These are phyloP conservation scores for Porcisia hertigi DNA, from an alignment of 208 protist species.

Conservation along the genomic window DNA sequence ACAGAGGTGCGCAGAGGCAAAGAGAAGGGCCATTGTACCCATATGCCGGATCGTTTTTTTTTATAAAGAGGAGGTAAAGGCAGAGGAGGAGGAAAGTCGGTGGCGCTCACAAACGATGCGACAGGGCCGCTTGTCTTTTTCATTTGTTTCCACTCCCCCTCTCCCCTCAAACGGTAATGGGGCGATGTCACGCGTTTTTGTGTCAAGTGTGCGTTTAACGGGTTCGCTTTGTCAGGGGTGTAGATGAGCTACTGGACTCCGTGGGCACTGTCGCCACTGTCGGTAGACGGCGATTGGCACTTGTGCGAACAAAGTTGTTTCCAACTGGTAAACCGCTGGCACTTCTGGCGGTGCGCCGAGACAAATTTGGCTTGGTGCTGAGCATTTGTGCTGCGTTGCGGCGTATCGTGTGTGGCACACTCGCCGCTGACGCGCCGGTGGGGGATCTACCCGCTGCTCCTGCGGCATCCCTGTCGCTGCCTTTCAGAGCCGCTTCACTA, in stretches of 20 bases:
- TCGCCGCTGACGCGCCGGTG: background rate
- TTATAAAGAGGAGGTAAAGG: no score
- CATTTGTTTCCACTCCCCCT: no score
- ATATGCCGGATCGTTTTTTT: no score
- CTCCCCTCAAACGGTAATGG: no score
- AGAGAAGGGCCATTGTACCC: no score
- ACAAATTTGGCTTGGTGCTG: constrained; percentile 12
- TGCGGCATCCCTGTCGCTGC: background rate
- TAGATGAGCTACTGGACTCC: constrained; percentile 4
- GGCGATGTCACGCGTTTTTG: no score
- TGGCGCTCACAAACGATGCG: no score
- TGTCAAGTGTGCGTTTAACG: background rate
- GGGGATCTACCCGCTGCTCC: background rate
- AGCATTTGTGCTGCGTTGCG: constrained; percentile 5
- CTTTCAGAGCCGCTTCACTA: background rate
- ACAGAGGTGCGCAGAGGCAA: background rate
- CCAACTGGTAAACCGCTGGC: background rate
- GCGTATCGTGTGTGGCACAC: background rate
- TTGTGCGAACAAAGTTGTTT: background rate
- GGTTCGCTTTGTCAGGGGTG: background rate
- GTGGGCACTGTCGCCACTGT: background rate
- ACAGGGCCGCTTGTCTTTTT: no score
- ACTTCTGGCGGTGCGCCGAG: constrained; percentile 15
- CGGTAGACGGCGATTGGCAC: background rate
- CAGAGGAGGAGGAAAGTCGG: no score